Evolutionary conservation across 1,139 yeast genomes (phyloP), one percentile per base, ranked within the genome.

Genomic region (Zygosaccharomyces pseudobailii): DNA sequence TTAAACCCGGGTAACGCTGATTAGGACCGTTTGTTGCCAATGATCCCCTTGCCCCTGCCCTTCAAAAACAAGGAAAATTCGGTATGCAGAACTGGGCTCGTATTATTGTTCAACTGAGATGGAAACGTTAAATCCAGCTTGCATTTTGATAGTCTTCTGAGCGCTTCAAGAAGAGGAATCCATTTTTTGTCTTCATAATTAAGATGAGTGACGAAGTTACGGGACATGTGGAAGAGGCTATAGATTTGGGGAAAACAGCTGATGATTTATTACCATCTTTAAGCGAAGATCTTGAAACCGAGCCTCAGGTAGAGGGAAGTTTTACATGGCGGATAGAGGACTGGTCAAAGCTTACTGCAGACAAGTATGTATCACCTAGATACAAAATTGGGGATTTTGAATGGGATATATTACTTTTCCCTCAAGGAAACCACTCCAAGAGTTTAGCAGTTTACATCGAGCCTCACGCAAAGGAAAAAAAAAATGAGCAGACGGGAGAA

Each of bases 351-450:
- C 69, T 87, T 38, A 71, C 71, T 30, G 73, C 73, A 4, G 75
- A 74, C 27, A 73, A 70, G 46, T 69, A 68, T 23, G 65, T 68
- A 30, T 75, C 84, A 54, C 75, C 83, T 1, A 65, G 68, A 10
- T 84, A 84, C 58, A 72, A 68, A 46, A 76, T 84, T 53, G 96
- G 94, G 2, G 84, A 79, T 6, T 82, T 69, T 61, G 78, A 78
- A 43, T 89, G 95, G 88, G 80, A 84, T 56, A 66, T 88, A 6
- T 70, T 90, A 43, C 66, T 90, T 37, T 87, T 88, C 62, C 96
- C 96, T 0, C 77, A 76, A 46, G 95, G 92, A 3, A 82, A 82
- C 56, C 73, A 74, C 47, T 70, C 72, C 50, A 67, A 67, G 47
- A 71, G 74, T 35, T 58, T 84, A 10, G 84, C 90, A 2, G 66